Percentiles rank a stretch among this genome's conserved stretches.
phyloP scores from a whole-genome alignment of 2,329 filamentous ascomycete genomes.

The Hypoxylon sp. region DNA sequence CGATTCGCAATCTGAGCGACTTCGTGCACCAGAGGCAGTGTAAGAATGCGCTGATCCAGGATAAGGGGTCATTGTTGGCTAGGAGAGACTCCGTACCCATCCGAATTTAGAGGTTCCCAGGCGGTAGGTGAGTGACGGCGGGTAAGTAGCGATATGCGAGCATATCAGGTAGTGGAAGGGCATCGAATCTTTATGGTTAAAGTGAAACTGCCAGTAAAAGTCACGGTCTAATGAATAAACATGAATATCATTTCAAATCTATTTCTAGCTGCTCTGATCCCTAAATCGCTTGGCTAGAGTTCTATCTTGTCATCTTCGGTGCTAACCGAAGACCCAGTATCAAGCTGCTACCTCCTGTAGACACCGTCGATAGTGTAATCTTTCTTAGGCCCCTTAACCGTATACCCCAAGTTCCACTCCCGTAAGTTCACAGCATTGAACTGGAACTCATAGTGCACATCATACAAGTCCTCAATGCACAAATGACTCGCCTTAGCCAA shows the following conservation, averaged over 20 bases:
- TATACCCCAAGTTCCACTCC: slow-evolving; percentile 74
- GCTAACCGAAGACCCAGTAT: not conserved
- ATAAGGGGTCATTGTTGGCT: slow-evolving; percentile 18
- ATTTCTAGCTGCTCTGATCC: not conserved
- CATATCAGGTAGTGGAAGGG: not conserved
- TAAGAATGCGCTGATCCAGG: slow-evolving; percentile 47
- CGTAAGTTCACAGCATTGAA: slow-evolving; percentile 71
- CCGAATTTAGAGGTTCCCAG: slow-evolving; percentile 51
- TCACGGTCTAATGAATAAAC: not conserved
- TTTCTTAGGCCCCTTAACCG: slow-evolving; percentile 80
- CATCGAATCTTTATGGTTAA: not conserved
- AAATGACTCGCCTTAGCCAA: slow-evolving; percentile 76
- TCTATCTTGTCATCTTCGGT: not conserved
- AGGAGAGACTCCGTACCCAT: slow-evolving; percentile 56
- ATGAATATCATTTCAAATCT: slow-evolving; percentile 1
- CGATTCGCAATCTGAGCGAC: slow-evolving; percentile 69
- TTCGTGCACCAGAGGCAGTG: slow-evolving; percentile 53
- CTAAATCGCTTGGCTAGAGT: not conserved
- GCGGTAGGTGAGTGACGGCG: slow-evolving; percentile 4
- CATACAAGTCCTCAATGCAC: slow-evolving; percentile 80
- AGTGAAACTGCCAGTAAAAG: not conserved
- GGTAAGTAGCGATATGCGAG: slow-evolving; percentile 9
- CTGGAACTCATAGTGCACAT: slow-evolving; percentile 77
- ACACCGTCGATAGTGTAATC: slow-evolving; percentile 74
- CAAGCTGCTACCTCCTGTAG: slow-evolving; percentile 60